These are phyloP conservation scores for Lithohypha guttulata DNA, from an alignment of 2,329 filamentous ascomycete genomes.

Conservation along the genomic window DNA sequence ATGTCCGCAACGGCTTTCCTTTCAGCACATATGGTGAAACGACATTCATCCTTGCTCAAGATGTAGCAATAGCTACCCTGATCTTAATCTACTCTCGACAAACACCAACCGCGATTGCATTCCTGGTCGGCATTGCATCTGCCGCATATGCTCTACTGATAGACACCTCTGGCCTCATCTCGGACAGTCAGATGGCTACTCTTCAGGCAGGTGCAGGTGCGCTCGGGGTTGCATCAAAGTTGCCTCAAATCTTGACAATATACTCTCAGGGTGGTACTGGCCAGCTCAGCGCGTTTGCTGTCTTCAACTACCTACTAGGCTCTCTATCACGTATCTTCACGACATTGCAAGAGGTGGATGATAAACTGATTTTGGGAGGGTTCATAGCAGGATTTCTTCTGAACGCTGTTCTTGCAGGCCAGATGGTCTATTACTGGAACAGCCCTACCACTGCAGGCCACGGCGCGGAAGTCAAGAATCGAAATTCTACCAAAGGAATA, in stretches of 20 bases:
- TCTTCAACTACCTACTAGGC: slow-evolving; percentile 94
- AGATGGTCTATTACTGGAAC: slow-evolving; percentile 98
- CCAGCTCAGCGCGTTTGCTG: slow-evolving; percentile 91
- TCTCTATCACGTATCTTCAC: slow-evolving; percentile 94
- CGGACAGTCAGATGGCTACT: slow-evolving; percentile 56
- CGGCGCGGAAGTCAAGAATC: slow-evolving; percentile 16
- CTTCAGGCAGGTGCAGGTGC: slow-evolving; percentile 76
- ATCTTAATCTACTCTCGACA: slow-evolving; percentile 74
- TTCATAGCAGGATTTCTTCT: slow-evolving; percentile 86
- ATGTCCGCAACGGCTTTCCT: slow-evolving; percentile 78
- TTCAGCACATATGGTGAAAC: slow-evolving; percentile 97
- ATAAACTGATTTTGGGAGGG: slow-evolving; percentile 89
- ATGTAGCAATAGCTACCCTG: slow-evolving; percentile 76
- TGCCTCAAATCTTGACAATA: slow-evolving; percentile 85
- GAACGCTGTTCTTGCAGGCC: slow-evolving; percentile 72
- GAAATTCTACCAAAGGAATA: slow-evolving; percentile 11
- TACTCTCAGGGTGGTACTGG: slow-evolving; percentile 79
- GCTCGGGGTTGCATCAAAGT: slow-evolving; percentile 77
- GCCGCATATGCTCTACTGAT: slow-evolving; percentile 61
- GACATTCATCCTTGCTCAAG: slow-evolving; percentile 81
- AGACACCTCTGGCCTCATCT: slow-evolving; percentile 46
- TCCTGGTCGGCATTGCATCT: slow-evolving; percentile 65
- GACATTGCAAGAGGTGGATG: slow-evolving; percentile 91
- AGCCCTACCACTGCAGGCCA: slow-evolving; percentile 22
- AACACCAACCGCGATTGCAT: slow-evolving; percentile 57